These are phyloP conservation scores for Crotalaria pallida DNA, from an alignment of 306 rosid genomes.

Conservation along the genomic window DNA sequence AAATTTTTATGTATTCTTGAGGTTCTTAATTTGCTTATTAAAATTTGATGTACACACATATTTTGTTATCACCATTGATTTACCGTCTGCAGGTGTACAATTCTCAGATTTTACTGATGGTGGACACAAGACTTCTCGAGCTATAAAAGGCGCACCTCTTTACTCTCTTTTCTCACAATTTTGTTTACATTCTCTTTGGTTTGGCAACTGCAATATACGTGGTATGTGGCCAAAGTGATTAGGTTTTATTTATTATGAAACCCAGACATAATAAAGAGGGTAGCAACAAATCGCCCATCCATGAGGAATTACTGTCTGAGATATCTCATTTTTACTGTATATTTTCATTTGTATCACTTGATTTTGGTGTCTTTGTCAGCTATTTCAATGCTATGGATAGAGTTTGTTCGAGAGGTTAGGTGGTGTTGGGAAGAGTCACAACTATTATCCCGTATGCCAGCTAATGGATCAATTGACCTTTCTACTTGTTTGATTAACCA, in stretches of 20 bases:
- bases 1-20: background rate
- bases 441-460: constrained; percentile 74
- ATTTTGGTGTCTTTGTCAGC: constrained; percentile 47
- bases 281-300: constrained; percentile 5
- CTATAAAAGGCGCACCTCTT: constrained; percentile 81
- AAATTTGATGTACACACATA: constrained; percentile 3
- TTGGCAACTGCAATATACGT: constrained; percentile 90
- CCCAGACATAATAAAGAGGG: constrained; percentile 6
- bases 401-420: constrained; percentile 93
- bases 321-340: constrained; percentile 7
- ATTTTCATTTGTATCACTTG: constrained; percentile 23
- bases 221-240: constrained; percentile 45
- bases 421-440: constrained; percentile 99
- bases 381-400: constrained; percentile 81
- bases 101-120: constrained; percentile 37
- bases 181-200: constrained; percentile 90
- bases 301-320: constrained; percentile 12
- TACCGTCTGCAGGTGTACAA: constrained; percentile 42
- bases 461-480: constrained; percentile 69
- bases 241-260: constrained; percentile 22
- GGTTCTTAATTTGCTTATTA: constrained; percentile 1
- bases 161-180: constrained; percentile 81
- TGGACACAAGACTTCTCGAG: constrained; percentile 56
- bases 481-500: constrained; percentile 85
- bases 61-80: constrained; percentile 14